Base-by-base conservation (phyloP, 176 grass and related monocot genomes). In the Saccharum spontaneum region DNA sequence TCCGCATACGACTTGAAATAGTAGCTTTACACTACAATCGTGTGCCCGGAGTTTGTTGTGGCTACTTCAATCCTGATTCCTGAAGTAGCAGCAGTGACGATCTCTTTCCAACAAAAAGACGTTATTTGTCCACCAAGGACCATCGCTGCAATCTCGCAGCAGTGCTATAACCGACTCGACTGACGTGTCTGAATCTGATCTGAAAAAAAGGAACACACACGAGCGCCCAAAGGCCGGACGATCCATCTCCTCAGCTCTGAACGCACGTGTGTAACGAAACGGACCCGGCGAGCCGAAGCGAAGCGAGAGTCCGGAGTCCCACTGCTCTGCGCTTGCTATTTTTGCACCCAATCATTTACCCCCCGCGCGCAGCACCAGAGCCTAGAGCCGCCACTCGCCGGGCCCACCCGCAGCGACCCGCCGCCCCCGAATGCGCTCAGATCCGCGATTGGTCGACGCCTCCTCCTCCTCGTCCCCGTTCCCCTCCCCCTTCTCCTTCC, bases 361-460 rank as follows among this genome's bases (percentile, higher is more conserved):
- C 79, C 11, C 1, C 18, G 50, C 52, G 15, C 17, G 6, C 54
- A 2, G 64, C 78, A 22, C 12, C 33, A 59, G 77, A 77, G 49
- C 71, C 78, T 49, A 20, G 79, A 50, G 88, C 85, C 84, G 84
- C 89, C 84, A 38, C 11, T 4, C 1, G 15, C 18, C 33, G 85
- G 85, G 12, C 85, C 89, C 85, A 80, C 17, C 26, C 23, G 76
- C 89, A 91, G 89, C 4, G 62, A 76, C 85, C 75, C 59, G n/a
- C 55, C 66, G 3, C 68, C 52, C 79, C 77, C 37, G 79, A 26
- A 63, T 84, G 75, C 46, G 74, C 67, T 67, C 75, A 84, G 84
- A 90, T 90, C 89, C 76, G 81, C 85, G 81, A 91, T 87, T 91
- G 89, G 89, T 87, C 81, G 88, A 89, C 88, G 82, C n/a, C 48